Base-by-base conservation (phyloP, 2,329 filamentous ascomycete genomes). In the Rhynchosporium agropyri region DNA sequence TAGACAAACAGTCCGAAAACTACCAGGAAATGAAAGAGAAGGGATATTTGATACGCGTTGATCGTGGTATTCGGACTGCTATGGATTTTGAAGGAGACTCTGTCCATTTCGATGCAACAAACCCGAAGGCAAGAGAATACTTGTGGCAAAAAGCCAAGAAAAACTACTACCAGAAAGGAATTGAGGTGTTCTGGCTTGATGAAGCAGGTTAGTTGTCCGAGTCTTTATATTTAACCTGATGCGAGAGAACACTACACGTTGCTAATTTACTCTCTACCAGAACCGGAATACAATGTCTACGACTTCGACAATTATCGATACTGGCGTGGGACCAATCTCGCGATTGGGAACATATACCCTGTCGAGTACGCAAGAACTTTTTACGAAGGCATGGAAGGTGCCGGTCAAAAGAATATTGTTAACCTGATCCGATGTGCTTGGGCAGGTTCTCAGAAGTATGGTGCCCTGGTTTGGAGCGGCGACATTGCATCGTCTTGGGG, bases 291-390 rank as follows among this genome's bases (percentile, higher is more conserved):
- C 68, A 78, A 75, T 0, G 78, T 79, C 10, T 89, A 89, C 71
- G 85, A 89, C 71, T 89, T 88, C 69, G 87, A 89, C 62, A 85
- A 84, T 67, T 89, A 85, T 72, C 81, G 85, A 20, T 88, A 88
- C 72, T 78, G 83, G 64, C 74, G 75, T 0, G 84, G 85, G 0
- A 75, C 81, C 2, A 83, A 84, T 63, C 67, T 84, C 8, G 74
- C 77, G 10, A 79, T 88, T 43, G 86, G 86, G 0, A 89, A 89
- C 67, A 79, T 84, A 55, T 88, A 82, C 65, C 86, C 86, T 0
- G 73, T 76, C 0, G 80, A 85, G 29, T 88, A 88, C 65, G 81
- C 85, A 0, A 78, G 78, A 28, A 79, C 79, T 0, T 88, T 88
- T 70, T 86, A 84, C 64, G 84, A 88, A 63, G 86, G 86, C 0